phyloP scores from a whole-genome alignment of 176 grass and related monocot genomes.

The Canna indica region DNA sequence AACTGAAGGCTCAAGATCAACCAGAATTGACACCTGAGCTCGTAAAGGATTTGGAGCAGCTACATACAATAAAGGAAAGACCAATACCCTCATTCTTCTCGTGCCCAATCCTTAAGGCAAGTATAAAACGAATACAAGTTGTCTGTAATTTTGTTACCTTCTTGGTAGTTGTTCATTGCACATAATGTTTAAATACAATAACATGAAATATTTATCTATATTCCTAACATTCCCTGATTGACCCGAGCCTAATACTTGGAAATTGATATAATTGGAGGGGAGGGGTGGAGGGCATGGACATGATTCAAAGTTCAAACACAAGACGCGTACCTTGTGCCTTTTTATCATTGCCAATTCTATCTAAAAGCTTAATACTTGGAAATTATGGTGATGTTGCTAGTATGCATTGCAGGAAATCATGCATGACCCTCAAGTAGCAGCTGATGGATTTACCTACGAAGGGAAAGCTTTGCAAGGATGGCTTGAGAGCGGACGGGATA shows the following conservation, averaged over 20 bases:
- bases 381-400: neutral
- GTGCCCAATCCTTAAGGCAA: conserved; percentile 83
- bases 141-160: neutral
- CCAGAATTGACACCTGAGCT: conserved; percentile 40
- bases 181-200: too few relatives aligned
- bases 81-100: conserved; percentile 58
- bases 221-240: too few relatives aligned
- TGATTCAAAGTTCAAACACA: neutral
- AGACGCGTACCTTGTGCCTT: neutral
- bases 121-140: neutral
- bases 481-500: conserved; percentile 43
- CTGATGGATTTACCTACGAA: conserved; percentile 69
- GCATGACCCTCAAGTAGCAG: conserved; percentile 70
- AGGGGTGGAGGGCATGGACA: too few relatives aligned
- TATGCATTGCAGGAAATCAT: conserved; percentile 43
- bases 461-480: conserved; percentile 37
- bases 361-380: too few relatives aligned
- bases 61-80: conserved; percentile 45
- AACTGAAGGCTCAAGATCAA: conserved; percentile 26
- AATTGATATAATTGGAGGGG: too few relatives aligned
- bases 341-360: too few relatives aligned
- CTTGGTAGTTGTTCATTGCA: neutral
- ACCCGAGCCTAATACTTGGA: too few relatives aligned
- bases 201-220: too few relatives aligned
- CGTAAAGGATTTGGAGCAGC: conserved; percentile 44